Conservation (phyloP, 139 green algal genomes). For the Edaphochlamys debaryana region DNA sequence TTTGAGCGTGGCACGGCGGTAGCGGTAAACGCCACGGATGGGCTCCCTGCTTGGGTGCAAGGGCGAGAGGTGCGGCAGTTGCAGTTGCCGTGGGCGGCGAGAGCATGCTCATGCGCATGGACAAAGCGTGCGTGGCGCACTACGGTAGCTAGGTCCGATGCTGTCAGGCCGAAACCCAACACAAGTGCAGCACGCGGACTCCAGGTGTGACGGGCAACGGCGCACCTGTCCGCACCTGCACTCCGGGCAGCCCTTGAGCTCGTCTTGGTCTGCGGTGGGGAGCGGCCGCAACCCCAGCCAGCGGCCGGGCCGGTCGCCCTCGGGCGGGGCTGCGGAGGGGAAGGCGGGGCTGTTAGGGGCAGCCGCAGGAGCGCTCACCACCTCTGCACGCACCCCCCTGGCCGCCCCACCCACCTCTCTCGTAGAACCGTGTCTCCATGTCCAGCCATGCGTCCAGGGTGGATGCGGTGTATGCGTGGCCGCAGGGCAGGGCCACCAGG, state of each 20-base stretch:
- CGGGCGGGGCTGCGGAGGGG: no score
- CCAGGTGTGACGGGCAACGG: no score
- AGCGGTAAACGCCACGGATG: slow-evolving; percentile 12
- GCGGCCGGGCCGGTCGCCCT: background rate
- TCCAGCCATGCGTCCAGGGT: slow-evolving; percentile 54
- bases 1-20: slow-evolving; percentile 41
- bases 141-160: no score
- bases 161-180: no score
- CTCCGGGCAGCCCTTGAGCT: background rate
- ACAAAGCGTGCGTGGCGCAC: no score
- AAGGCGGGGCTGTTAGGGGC: no score
- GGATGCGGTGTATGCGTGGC: slow-evolving; percentile 59
- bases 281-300: slow-evolving; percentile 1
- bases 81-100: background rate
- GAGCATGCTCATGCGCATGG: no score
- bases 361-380: no score
- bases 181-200: no score
- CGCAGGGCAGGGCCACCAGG: slow-evolving; percentile 68
- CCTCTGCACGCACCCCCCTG: no score
- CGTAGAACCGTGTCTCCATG: slow-evolving; percentile 64
- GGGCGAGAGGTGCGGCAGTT: background rate
- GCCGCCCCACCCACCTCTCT: background rate
- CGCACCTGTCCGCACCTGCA: no score
- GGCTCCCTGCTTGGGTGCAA: background rate
- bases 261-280: background rate